phyloP scores from a whole-genome alignment of 306 rosid genomes.

The Comarum palustre region DNA sequence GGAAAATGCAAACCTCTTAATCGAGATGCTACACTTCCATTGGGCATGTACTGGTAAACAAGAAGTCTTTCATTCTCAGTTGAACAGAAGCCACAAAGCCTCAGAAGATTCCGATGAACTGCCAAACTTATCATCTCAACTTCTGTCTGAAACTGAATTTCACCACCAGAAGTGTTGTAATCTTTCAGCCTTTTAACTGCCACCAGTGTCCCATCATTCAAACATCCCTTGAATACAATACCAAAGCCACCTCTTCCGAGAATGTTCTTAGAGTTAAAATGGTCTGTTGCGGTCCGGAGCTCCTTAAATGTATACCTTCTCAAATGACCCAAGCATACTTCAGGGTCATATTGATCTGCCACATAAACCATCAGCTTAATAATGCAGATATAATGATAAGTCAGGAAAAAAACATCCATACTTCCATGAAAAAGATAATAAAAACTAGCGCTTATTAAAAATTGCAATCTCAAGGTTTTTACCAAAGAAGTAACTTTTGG shows the following conservation, averaged over 20 bases:
- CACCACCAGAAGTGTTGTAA: conserved; percentile 88
- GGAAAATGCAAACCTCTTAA: conserved; percentile 64
- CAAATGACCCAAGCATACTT: conserved; percentile 91
- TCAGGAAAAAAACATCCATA: background rate
- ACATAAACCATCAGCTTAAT: conserved; percentile 21
- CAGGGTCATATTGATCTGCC: conserved; percentile 95
- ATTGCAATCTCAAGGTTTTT: background rate
- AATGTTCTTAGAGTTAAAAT: conserved; percentile 88
- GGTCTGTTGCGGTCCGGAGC: conserved; percentile 91
- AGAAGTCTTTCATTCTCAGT: conserved; percentile 92
- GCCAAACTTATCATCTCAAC: conserved; percentile 98
- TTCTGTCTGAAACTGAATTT: conserved; percentile 98
- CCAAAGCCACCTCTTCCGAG: conserved; percentile 98
- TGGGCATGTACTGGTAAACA: conserved; percentile 93
- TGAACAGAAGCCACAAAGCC: conserved; percentile 89
- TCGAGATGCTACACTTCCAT: conserved; percentile 94
- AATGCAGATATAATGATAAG: conserved; percentile 7
- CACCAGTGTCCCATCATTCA: conserved; percentile 79
- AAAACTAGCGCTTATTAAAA: background rate
- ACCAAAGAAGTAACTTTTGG: background rate
- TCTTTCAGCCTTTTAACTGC: conserved; percentile 96
- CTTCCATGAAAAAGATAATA: background rate
- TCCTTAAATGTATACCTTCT: conserved; percentile 88
- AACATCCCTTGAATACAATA: conserved; percentile 81
- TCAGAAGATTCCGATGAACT: conserved; percentile 85